phyloP scores from a whole-genome alignment of 108 stramenopile genomes.

The Aureococcus anophagefferens region DNA sequence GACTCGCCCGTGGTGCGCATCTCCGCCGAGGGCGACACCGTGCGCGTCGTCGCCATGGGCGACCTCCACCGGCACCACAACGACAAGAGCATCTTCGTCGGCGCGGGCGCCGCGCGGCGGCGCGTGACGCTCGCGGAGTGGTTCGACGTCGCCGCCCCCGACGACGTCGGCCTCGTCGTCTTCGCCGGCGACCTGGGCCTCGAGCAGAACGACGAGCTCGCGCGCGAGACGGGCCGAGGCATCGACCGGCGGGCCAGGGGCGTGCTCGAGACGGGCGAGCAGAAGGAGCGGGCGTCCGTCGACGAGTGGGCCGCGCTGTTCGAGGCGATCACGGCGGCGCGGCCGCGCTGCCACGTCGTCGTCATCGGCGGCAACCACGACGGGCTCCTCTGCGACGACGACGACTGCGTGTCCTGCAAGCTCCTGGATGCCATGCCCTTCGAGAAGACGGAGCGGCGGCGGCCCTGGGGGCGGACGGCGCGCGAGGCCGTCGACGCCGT shows the following conservation, averaged over 20 bases:
- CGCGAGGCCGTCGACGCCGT: too few relatives aligned
- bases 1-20: too few relatives aligned
- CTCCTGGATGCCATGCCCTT: too few relatives aligned
- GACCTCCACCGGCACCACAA: too few relatives aligned
- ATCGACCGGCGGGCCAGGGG: not conserved
- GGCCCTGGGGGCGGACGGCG: too few relatives aligned
- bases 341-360: not conserved
- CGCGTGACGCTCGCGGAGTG: too few relatives aligned
- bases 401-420: not conserved
- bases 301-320: not conserved
- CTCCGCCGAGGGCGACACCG: too few relatives aligned
- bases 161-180: not conserved
- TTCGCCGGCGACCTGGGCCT: not conserved
- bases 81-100: too few relatives aligned
- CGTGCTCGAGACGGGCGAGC: not conserved
- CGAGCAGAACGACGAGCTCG: not conserved
- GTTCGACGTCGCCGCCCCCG: too few relatives aligned
- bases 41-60: too few relatives aligned
- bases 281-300: not conserved
- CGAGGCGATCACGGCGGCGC: not conserved
- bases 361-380: not conserved
- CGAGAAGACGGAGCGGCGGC: too few relatives aligned
- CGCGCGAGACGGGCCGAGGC: not conserved
- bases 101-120: too few relatives aligned
- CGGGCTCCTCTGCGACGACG: not conserved